Conservation (phyloP, 257 asterid species). For the Primulina eburnea region DNA sequence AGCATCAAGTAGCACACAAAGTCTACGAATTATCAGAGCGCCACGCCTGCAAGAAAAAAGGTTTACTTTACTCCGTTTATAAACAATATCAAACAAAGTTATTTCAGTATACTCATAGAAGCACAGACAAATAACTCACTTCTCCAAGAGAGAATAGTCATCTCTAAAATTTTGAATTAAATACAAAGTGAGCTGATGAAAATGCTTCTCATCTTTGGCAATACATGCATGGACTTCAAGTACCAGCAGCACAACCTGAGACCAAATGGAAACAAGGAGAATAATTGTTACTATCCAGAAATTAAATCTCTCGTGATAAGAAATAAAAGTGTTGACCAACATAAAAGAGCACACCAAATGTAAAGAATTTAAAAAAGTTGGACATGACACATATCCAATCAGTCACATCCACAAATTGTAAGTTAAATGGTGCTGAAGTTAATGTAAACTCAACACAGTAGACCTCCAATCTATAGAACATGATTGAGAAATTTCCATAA, state of each 20-base stretch:
- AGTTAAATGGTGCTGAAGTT: conserved; percentile 5
- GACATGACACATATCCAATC: conserved; percentile 1
- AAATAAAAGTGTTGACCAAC: conserved; percentile 8
- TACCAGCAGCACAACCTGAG: conserved; percentile 94
- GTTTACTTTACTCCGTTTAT: conserved; percentile 18
- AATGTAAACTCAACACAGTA: background rate
- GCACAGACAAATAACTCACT: conserved; percentile 42
- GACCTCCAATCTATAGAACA: background rate
- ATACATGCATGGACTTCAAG: conserved; percentile 98
- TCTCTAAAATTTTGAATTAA: conserved; percentile 68
- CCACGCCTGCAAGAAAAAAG: conserved; percentile 71
- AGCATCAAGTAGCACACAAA: conserved; percentile 89
- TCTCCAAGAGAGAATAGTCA: conserved; percentile 91
- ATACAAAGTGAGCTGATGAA: conserved; percentile 69
- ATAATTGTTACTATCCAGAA: conserved; percentile 9
- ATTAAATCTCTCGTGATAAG: background rate
- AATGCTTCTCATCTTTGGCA: conserved; percentile 81
- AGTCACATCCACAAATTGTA: conserved; percentile 6
- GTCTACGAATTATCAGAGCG: conserved; percentile 82
- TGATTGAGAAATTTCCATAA: background rate
- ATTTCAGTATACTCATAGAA: conserved; percentile 13
- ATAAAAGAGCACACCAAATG: conserved; percentile 9
- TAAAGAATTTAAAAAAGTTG: background rate
- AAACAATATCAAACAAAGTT: conserved; percentile 3
- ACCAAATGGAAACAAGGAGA: conserved; percentile 6